Percentiles rank a stretch among this genome's conserved stretches.
phyloP scores from a whole-genome alignment of 768 basidiomycete genomes.

The Phaffia tasmanica region DNA sequence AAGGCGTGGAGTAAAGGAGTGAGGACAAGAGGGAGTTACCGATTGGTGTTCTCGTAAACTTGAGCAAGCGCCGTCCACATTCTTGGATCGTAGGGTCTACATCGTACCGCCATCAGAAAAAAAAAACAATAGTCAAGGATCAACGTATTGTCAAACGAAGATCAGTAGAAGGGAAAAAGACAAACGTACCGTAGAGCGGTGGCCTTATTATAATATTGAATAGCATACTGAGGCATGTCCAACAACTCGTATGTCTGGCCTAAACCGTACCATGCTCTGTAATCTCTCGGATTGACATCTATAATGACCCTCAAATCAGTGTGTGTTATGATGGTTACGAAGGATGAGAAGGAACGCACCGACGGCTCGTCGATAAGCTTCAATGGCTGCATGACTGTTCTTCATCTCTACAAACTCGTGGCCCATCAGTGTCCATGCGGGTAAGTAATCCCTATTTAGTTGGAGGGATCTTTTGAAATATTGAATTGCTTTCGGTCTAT shows the following conservation, averaged over 20 bases:
- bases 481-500: slow-evolving; percentile 90
- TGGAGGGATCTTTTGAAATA: slow-evolving; percentile 93
- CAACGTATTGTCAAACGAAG: background rate
- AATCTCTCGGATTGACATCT: slow-evolving; percentile 96
- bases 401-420: slow-evolving; percentile 99
- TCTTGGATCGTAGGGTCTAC: slow-evolving; percentile 85
- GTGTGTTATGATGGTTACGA: too few relatives aligned
- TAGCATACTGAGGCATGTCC: slow-evolving; percentile 91
- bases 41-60: slow-evolving; percentile 83
- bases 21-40: slow-evolving; percentile 43
- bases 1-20: background rate
- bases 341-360: slow-evolving; percentile 46
- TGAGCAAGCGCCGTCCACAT: slow-evolving; percentile 91
- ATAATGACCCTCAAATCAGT: background rate
- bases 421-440: slow-evolving; percentile 98
- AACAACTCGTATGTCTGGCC: slow-evolving; percentile 95
- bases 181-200: slow-evolving; percentile 66
- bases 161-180: background rate
- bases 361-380: slow-evolving; percentile 89
- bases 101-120: background rate
- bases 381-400: slow-evolving; percentile 96
- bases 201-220: slow-evolving; percentile 93
- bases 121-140: slow-evolving; percentile 5
- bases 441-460: slow-evolving; percentile 83
- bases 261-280: slow-evolving; percentile 95